Evolutionary conservation across 495 filamentous ascomycete species (phyloP).

Genomic region (Penicillium argentinense): DNA sequence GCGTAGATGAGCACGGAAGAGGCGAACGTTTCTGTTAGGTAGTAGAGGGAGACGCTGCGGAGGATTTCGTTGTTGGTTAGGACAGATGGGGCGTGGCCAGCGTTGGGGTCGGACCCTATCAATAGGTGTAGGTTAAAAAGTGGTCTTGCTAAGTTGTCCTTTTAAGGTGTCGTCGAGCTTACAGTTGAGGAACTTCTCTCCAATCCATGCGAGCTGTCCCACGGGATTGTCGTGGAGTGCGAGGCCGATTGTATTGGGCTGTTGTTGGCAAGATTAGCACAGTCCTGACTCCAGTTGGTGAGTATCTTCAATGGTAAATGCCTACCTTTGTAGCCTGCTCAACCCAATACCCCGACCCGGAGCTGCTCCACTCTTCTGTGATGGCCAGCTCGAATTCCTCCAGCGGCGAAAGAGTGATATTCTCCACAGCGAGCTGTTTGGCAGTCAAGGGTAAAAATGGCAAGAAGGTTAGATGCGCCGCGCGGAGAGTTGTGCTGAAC

Average conservation of each 20-base stretch:
- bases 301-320: too few relatives aligned
- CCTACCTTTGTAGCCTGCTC: too few relatives aligned
- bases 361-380: neutral
- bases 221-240: constrained; percentile 39
- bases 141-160: neutral
- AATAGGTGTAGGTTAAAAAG: neutral
- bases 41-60: constrained; percentile 10
- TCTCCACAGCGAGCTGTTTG: constrained; percentile 13
- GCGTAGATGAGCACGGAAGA: constrained; percentile 10
- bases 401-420: constrained; percentile 4
- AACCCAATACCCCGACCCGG: too few relatives aligned
- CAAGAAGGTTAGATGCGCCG: too few relatives aligned
- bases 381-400: constrained; percentile 1
- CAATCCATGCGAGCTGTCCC: constrained; percentile 36
- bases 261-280: neutral
- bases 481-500: too few relatives aligned
- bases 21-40: constrained; percentile 5
- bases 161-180: neutral
- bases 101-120: too few relatives aligned
- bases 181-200: constrained; percentile 30
- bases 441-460: too few relatives aligned
- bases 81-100: constrained; percentile 5
- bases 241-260: constrained; percentile 39
- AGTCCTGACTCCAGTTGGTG: too few relatives aligned
- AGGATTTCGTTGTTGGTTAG: constrained; percentile 9